Evolutionary conservation across 2,329 filamentous ascomycete species (phyloP).

Genomic region (Pochonia chlamydosporia): DNA sequence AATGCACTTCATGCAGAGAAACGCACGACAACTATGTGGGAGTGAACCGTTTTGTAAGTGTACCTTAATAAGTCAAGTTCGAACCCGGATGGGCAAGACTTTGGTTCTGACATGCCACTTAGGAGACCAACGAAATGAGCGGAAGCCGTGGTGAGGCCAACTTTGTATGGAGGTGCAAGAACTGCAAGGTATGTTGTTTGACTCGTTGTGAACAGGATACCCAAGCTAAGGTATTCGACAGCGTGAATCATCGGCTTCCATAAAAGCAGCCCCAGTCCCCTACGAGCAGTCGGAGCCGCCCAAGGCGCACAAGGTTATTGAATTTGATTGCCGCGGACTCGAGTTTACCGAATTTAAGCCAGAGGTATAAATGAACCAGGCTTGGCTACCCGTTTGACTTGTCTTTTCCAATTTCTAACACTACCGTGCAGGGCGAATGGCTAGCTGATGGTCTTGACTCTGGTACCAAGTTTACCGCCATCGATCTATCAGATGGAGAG

Average conservation of each 20-base stretch:
- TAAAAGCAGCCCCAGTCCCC: slow-evolving; percentile 65
- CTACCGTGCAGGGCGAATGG: slow-evolving; percentile 69
- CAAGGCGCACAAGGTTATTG: slow-evolving; percentile 72
- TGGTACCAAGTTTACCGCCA: slow-evolving; percentile 69
- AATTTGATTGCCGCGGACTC: slow-evolving; percentile 89
- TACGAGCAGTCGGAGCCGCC: slow-evolving; percentile 69
- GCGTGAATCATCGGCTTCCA: slow-evolving; percentile 81
- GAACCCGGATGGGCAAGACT: slow-evolving; percentile 1
- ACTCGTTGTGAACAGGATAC: neutral
- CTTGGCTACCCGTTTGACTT: neutral
- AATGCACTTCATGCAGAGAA: slow-evolving; percentile 96
- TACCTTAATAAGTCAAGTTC: neutral
- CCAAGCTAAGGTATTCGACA: slow-evolving; percentile 24
- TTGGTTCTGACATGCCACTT: slow-evolving; percentile 8
- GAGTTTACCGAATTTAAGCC: slow-evolving; percentile 89
- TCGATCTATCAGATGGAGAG: slow-evolving; percentile 83
- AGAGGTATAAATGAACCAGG: slow-evolving; percentile 52
- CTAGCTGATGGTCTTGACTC: slow-evolving; percentile 77
- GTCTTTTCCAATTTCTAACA: neutral
- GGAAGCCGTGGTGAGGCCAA: slow-evolving; percentile 94
- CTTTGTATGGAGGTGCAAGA: slow-evolving; percentile 99
- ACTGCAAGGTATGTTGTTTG: slow-evolving; percentile 73
- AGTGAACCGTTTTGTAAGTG: slow-evolving; percentile 78
- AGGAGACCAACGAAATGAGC: slow-evolving; percentile 88
- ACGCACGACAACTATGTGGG: slow-evolving; percentile 80